These are phyloP conservation scores for Monsonia emarginata DNA, from an alignment of 441 rosid genomes.

Conservation along the genomic window DNA sequence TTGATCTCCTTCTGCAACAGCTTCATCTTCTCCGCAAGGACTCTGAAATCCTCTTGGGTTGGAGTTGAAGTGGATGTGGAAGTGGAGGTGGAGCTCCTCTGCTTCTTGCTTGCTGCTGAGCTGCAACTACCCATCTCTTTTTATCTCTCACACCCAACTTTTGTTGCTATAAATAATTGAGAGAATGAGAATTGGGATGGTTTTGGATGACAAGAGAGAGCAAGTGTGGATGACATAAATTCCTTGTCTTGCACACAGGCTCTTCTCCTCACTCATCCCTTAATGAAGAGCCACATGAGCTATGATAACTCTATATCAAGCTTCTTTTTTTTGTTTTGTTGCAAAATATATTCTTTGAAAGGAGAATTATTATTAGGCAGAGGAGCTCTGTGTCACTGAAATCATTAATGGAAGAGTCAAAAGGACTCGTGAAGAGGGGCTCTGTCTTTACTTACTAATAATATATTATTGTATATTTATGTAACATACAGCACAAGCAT, in stretches of 20 bases:
- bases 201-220: slow-evolving; percentile 10
- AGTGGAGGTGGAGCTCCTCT: no score
- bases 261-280: slow-evolving; percentile 13
- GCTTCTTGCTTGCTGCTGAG: slow-evolving; percentile 30
- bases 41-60: slow-evolving; percentile 18
- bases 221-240: slow-evolving; percentile 27
- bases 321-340: not conserved
- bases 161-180: not conserved
- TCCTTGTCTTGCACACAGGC: slow-evolving; percentile 16
- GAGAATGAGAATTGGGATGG: slow-evolving; percentile 3
- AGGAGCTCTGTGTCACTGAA: not conserved
- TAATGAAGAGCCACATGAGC: slow-evolving; percentile 4
- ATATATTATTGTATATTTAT: slow-evolving; percentile 1
- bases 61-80: no score
- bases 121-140: slow-evolving; percentile 33
- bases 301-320: not conserved
- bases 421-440: slow-evolving; percentile 26
- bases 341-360: not conserved
- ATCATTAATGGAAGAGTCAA: slow-evolving; percentile 21
- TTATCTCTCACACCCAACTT: no score
- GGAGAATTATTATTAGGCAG: not conserved
- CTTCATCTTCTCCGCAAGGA: slow-evolving; percentile 31
- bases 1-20: slow-evolving; percentile 36
- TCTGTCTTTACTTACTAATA: not conserved
- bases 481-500: not conserved